Conservation (phyloP, 1,284 basidiomycete genomes). For the Pseudozyma pruni region DNA sequence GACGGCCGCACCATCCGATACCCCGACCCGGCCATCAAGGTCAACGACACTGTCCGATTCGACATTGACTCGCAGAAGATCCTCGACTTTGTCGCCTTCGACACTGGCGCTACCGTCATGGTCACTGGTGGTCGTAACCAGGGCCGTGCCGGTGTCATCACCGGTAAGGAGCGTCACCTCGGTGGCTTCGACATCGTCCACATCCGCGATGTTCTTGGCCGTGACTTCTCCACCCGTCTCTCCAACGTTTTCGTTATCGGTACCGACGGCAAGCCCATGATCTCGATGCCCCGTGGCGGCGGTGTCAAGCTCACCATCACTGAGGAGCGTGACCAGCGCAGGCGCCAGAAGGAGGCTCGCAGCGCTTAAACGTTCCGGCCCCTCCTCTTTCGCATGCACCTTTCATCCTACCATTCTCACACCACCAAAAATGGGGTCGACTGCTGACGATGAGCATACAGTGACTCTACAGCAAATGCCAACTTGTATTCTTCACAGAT, state of each 20-base stretch:
- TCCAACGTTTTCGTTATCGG: constrained; percentile 98
- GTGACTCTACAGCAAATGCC: too few species aligned
- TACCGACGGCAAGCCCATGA: constrained; percentile 92
- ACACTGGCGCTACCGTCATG: constrained; percentile 96
- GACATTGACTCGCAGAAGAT: constrained; percentile 96
- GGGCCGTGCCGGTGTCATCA: constrained; percentile 95
- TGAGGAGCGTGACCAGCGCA: constrained; percentile 69
- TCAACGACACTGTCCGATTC: constrained; percentile 98
- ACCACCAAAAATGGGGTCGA: constrained; percentile 13
- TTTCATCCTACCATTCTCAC: constrained; percentile 8
- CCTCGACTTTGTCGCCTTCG: constrained; percentile 92
- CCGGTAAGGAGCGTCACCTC: constrained; percentile 94
- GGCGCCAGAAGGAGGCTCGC: constrained; percentile 61
- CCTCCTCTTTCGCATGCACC: constrained; percentile 6
- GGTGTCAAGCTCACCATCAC: constrained; percentile 82
- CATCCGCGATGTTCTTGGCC: constrained; percentile 93
- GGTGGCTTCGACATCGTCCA: constrained; percentile 91
- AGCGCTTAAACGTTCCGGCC: constrained; percentile 20
- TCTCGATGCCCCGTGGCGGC: constrained; percentile 98
- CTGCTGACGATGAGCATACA: too few species aligned
- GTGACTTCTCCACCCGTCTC: constrained; percentile 78
- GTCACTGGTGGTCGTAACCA: constrained; percentile 99
- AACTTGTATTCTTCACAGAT: too few species aligned
- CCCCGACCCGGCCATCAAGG: constrained; percentile 93
- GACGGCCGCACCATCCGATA: constrained; percentile 99